Conservation (phyloP, 805 yeast genomes). For the Candida railenensis region DNA sequence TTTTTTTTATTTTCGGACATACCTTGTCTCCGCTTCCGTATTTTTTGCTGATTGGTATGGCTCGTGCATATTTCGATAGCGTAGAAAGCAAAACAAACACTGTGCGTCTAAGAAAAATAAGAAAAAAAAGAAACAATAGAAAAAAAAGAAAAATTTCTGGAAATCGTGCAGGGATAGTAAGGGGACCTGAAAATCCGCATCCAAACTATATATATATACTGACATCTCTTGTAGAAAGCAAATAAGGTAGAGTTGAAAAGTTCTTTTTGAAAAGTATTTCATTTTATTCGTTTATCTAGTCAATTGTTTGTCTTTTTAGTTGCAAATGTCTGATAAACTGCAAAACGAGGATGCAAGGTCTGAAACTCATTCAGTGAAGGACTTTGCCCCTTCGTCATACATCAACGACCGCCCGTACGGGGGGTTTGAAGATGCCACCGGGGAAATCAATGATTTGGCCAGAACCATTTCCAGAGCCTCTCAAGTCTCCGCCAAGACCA, state of each 20-base stretch:
- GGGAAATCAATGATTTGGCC: slow-evolving; percentile 41
- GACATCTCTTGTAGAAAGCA: neutral
- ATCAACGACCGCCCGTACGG: slow-evolving; percentile 24
- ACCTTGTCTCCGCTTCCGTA: neutral
- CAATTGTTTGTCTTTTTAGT: too few relatives aligned
- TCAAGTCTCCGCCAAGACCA: slow-evolving; percentile 9
- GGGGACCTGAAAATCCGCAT: neutral
- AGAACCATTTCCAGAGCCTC: slow-evolving; percentile 33
- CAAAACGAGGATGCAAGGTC: slow-evolving; percentile 4
- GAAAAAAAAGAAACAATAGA: too few relatives aligned
- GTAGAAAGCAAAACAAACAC: too few relatives aligned
- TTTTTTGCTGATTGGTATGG: neutral
- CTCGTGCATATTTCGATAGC: too few relatives aligned
- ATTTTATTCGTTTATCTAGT: too few relatives aligned
- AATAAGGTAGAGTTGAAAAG: too few relatives aligned
- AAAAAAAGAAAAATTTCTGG: neutral
- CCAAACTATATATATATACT: neutral
- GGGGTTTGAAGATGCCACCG: slow-evolving; percentile 35
- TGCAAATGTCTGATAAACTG: neutral
- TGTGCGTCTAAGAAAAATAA: neutral
- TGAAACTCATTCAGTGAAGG: slow-evolving; percentile 11
- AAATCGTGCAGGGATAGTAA: slow-evolving; percentile 7
- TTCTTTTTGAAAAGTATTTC: too few relatives aligned
- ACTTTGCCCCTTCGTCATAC: neutral
- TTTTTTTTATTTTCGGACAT: too few relatives aligned